Evolutionary conservation across 306 rosid species (phyloP).

Genomic region (Citrullus colocynthis): DNA sequence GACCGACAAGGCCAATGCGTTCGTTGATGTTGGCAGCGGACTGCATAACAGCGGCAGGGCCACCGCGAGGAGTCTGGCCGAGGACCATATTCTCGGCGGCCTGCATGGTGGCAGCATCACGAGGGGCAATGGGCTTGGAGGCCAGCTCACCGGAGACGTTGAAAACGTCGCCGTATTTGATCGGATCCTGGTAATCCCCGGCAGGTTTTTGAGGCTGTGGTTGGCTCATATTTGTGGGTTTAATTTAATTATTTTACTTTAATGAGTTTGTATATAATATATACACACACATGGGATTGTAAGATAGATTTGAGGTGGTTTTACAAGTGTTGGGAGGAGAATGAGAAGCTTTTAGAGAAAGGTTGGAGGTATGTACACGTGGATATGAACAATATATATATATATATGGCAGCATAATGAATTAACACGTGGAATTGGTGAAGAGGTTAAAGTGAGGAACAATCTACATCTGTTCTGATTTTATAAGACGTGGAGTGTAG

Average conservation of each 20-base stretch:
- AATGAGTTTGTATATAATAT: background rate
- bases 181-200: slow-evolving; percentile 12
- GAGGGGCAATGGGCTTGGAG: slow-evolving; percentile 24
- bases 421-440: background rate
- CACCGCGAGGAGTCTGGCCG: slow-evolving; percentile 40
- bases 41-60: slow-evolving; percentile 59
- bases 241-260: background rate
- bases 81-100: slow-evolving; percentile 36
- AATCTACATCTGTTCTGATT: background rate
- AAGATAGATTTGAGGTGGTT: background rate
- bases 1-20: slow-evolving; percentile 14
- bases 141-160: slow-evolving; percentile 45
- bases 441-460: background rate
- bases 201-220: background rate
- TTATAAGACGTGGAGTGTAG: no score
- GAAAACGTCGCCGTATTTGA: slow-evolving; percentile 55
- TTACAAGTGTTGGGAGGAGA: background rate
- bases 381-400: background rate
- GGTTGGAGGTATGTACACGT: background rate
- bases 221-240: background rate
- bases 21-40: slow-evolving; percentile 35
- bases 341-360: background rate
- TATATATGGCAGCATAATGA: background rate
- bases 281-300: background rate
- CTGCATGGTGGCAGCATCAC: slow-evolving; percentile 47